Conservation (phyloP, 306 rosid genomes). For the Cicer bijugum region DNA sequence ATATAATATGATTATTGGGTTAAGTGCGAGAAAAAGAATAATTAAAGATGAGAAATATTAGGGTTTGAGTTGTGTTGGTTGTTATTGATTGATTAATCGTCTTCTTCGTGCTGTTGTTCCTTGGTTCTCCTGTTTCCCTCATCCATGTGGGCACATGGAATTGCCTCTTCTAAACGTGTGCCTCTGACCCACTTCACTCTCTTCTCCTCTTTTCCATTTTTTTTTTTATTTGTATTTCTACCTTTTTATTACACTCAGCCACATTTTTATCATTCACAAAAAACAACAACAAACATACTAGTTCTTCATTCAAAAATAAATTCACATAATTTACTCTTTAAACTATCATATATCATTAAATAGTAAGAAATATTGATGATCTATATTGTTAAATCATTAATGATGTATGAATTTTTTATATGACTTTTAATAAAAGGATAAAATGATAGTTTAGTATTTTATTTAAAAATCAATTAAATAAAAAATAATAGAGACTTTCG, state of each 20-base stretch:
- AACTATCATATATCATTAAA: too few relatives aligned
- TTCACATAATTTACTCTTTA: too few relatives aligned
- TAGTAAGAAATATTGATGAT: too few relatives aligned
- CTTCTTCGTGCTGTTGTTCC: not conserved
- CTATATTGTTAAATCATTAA: too few relatives aligned
- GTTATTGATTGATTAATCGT: not conserved
- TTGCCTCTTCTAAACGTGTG: slow-evolving; percentile 89
- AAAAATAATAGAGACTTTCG: too few relatives aligned
- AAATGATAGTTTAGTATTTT: too few relatives aligned
- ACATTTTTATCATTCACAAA: not conserved
- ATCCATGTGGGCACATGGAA: slow-evolving; percentile 93
- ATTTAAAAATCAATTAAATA: too few relatives aligned
- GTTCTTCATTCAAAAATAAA: too few relatives aligned
- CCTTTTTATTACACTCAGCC: too few relatives aligned
- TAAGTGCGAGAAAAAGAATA: not conserved
- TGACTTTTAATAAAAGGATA: too few relatives aligned
- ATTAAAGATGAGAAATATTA: not conserved
- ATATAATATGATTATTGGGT: not conserved
- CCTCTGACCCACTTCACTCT: slow-evolving; percentile 84
- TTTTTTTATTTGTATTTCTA: not conserved
- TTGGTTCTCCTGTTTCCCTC: slow-evolving; percentile 32
- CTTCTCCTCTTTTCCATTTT: slow-evolving; percentile 25
- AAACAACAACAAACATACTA: too few relatives aligned
- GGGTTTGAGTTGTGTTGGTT: not conserved
- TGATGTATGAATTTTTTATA: too few relatives aligned